Base-by-base conservation (phyloP, 768 basidiomycete genomes). In the Leccinum longicurvipes region DNA sequence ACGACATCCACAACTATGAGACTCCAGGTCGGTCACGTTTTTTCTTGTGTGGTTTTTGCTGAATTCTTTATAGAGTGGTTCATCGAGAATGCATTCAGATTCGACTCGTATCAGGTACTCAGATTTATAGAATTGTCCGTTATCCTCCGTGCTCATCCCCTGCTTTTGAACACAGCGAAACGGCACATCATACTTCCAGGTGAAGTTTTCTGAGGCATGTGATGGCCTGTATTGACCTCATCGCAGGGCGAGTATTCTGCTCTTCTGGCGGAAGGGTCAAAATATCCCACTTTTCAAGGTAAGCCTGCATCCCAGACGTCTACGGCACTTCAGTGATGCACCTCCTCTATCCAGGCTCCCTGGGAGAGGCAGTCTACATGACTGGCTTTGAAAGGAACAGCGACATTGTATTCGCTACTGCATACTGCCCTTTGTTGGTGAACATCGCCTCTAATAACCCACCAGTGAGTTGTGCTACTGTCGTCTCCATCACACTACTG, bases 331-430 rank as follows among this genome's bases (percentile, higher is more conserved):
- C 25, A 34, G 11, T 14, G 12, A 27, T 17, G 34, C 44, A 45
- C n/a, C 17, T 24, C 24, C 8, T 23, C 17, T 10, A 15, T 45
- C 17, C 46, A 81, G 81, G 76, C 54, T 67, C 82, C 15, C 64
- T 76, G 6, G 79, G 76, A 17, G 85, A 86, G 61, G 85, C 83
- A 3, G 82, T 82, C 0, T 87, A 82, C 62, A 85, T 86, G 83
- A 86, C 81, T 9, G 84, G 85, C 3, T 65, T 86, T 12, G 84
- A 87, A 32, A 65, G 77, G 27, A 83, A 83, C 60, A 74, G 76
- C 17, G 82, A 85, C 66, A 79, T 79, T 64, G 82, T 83, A 1
- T 86, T 86, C 61, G 77, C 77, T 17, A 79, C 84, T 0, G 76
- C 81, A 1, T 86, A 84, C 69, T 80, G 84, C 0, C 82, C 84